Conservation (phyloP, 805 yeast genomes). For the Yarrowia sp. region DNA sequence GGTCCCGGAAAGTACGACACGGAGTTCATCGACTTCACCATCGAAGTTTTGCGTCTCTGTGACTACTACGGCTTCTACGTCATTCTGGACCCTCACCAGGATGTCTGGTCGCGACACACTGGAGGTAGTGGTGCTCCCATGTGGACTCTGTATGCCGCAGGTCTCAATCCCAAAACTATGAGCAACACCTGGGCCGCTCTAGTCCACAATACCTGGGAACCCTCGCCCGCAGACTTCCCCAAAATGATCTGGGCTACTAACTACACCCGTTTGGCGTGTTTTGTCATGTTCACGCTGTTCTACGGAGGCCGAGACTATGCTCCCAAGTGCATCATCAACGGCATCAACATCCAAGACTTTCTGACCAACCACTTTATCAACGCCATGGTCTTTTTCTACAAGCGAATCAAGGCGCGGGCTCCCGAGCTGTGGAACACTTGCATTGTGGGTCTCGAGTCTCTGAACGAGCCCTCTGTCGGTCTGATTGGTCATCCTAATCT, state of each 20-base stretch:
- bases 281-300: conserved; percentile 81
- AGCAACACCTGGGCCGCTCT: conserved; percentile 73
- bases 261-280: conserved; percentile 68
- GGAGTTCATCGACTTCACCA: conserved; percentile 67
- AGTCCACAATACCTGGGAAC: conserved; percentile 54
- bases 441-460: conserved; percentile 71
- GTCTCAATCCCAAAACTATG: conserved; percentile 70
- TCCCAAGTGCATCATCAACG: conserved; percentile 70
- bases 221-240: conserved; percentile 48
- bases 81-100: conserved; percentile 86
- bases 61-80: conserved; percentile 68
- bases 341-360: conserved; percentile 70
- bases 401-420: conserved; percentile 45
- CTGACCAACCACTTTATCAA: conserved; percentile 60
- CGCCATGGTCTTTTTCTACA: conserved; percentile 51
- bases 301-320: conserved; percentile 75
- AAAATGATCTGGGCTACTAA: conserved; percentile 95
- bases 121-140: conserved; percentile 95
- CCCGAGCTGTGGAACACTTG: conserved; percentile 38
- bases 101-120: conserved; percentile 84
- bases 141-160: conserved; percentile 92
- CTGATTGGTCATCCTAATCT: conserved; percentile 62
- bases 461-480: conserved; percentile 84
- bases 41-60: conserved; percentile 57
- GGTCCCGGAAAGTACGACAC: conserved; percentile 83